A percentile compares a stretch with the other conserved stretches of the same genome.
phyloP scores from a whole-genome alignment of 2,329 filamentous ascomycete genomes.

The Graphilbum sp. region DNA sequence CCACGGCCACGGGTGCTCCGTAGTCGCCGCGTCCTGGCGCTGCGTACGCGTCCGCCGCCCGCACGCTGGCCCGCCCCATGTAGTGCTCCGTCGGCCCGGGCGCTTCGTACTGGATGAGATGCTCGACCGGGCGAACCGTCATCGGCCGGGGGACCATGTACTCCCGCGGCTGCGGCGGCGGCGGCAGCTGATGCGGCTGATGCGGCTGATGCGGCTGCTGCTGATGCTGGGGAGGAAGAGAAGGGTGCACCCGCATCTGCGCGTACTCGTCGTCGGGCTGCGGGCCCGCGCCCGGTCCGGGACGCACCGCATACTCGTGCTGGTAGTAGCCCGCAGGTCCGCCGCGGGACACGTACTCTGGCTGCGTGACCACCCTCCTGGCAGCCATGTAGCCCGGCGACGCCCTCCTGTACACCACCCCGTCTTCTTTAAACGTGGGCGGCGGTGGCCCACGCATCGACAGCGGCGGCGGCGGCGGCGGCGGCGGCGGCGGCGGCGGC shows the following conservation, averaged over 20 bases:
- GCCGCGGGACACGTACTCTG: conserved; percentile 48
- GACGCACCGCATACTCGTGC: conserved; percentile 40
- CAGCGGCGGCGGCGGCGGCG: conserved; percentile 23
- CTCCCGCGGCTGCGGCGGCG: not conserved
- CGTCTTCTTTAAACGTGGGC: conserved; percentile 32
- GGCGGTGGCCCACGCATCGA: conserved; percentile 35
- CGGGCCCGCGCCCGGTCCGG: conserved; percentile 18
- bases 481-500: not conserved
- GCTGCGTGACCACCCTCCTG: conserved; percentile 40
- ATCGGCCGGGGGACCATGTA: conserved; percentile 11
- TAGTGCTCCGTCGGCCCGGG: conserved; percentile 10
- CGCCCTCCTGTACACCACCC: conserved; percentile 29
- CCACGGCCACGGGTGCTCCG: no score
- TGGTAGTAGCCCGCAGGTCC: conserved; percentile 27
- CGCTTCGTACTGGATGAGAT: conserved; percentile 10
- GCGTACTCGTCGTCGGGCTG: conserved; percentile 31
- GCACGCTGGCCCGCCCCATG: conserved; percentile 31
- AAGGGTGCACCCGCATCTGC: conserved; percentile 16
- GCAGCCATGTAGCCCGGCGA: conserved; percentile 27
- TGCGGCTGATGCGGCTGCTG: no score
- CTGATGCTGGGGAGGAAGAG: no score
- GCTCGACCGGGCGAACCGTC: conserved; percentile 16
- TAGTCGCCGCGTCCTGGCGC: no score
- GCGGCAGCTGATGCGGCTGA: conserved; percentile 1
- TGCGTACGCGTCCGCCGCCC: conserved; percentile 11